A percentile compares a stretch with the other conserved stretches of the same genome.
Evolutionary conservation across 1,284 basidiomycete genomes (phyloP).

Genomic region (Macrocystidia cucumis): DNA sequence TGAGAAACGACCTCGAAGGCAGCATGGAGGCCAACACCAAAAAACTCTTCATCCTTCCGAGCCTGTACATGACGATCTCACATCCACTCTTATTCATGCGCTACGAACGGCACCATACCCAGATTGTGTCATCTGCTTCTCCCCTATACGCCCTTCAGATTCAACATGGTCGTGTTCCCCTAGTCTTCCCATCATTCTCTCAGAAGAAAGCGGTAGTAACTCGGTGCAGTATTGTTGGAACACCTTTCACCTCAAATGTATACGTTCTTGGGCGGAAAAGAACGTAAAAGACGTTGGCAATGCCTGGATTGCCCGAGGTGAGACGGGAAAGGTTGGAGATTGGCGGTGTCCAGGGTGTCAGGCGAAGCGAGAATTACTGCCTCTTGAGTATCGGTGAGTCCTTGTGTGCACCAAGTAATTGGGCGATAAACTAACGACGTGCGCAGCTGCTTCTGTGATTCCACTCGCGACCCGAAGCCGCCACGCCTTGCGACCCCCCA

Average conservation of each 20-base stretch:
- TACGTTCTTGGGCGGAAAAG: conserved; percentile 71
- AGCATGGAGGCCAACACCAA: not conserved
- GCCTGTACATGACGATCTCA: conserved; percentile 46
- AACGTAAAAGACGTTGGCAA: conserved; percentile 71
- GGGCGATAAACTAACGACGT: conserved; percentile 4
- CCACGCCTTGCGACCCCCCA: conserved; percentile 73
- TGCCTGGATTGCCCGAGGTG: conserved; percentile 70
- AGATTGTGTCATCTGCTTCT: conserved; percentile 80
- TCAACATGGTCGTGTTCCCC: conserved; percentile 77
- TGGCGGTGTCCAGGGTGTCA: conserved; percentile 91
- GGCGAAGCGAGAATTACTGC: conserved; percentile 56
- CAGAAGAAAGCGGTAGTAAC: conserved; percentile 19
- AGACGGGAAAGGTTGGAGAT: conserved; percentile 51
- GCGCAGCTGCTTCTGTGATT: conserved; percentile 77
- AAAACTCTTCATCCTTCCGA: conserved; percentile 12
- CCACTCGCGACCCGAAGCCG: conserved; percentile 63
- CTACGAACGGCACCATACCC: conserved; percentile 61
- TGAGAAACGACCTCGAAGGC: conserved; percentile 1
- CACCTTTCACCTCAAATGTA: conserved; percentile 80
- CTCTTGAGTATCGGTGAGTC: conserved; percentile 60
- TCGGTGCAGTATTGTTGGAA: conserved; percentile 69
- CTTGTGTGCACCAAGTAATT: not conserved
- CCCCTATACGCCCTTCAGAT: conserved; percentile 60
- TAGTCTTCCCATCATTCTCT: conserved; percentile 32
- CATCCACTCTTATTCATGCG: conserved; percentile 56